These are phyloP conservation scores for Aaosphaeria pasadenensis DNA, from an alignment of 2,329 filamentous ascomycete species.

Conservation along the genomic window DNA sequence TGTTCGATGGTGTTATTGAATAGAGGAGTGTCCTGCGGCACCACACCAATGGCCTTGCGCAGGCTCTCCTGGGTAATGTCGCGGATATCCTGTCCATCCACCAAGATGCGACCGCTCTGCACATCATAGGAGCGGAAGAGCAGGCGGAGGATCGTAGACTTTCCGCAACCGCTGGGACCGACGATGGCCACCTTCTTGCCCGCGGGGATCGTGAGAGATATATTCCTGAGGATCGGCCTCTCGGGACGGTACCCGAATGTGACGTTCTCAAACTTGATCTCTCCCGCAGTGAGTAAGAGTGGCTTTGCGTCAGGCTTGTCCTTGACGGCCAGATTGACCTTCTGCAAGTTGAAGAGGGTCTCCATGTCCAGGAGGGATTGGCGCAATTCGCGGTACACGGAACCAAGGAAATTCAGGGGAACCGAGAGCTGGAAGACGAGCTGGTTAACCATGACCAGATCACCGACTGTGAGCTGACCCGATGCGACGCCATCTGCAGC, in stretches of 20 bases:
- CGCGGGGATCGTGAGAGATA: constrained; percentile 85
- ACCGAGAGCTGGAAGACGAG: constrained; percentile 97
- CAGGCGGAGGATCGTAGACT: constrained; percentile 86
- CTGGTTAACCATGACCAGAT: constrained; percentile 98
- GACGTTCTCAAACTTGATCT: constrained; percentile 94
- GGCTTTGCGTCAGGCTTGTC: constrained; percentile 73
- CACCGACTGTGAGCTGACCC: constrained; percentile 83
- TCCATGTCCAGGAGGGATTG: constrained; percentile 98
- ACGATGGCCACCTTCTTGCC: constrained; percentile 96
- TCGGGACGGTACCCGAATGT: constrained; percentile 88
- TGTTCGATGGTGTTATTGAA: constrained; percentile 97
- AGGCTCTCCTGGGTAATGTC: constrained; percentile 79
- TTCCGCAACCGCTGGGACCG: constrained; percentile 91
- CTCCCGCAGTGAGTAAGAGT: constrained; percentile 72
- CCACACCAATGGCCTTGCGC: constrained; percentile 83
- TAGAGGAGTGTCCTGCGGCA: constrained; percentile 93
- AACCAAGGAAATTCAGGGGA: constrained; percentile 96
- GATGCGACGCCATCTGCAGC: constrained; percentile 83
- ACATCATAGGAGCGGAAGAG: constrained; percentile 95
- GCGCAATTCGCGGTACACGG: constrained; percentile 90
- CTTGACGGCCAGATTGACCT: constrained; percentile 84
- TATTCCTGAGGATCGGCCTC: constrained; percentile 79
- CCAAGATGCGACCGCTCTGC: constrained; percentile 77
- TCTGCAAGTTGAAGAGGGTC: constrained; percentile 94
- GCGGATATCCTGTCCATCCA: constrained; percentile 90